phyloP scores from a whole-genome alignment of 2,329 filamentous ascomycete species.

The Xylaria sp. region DNA sequence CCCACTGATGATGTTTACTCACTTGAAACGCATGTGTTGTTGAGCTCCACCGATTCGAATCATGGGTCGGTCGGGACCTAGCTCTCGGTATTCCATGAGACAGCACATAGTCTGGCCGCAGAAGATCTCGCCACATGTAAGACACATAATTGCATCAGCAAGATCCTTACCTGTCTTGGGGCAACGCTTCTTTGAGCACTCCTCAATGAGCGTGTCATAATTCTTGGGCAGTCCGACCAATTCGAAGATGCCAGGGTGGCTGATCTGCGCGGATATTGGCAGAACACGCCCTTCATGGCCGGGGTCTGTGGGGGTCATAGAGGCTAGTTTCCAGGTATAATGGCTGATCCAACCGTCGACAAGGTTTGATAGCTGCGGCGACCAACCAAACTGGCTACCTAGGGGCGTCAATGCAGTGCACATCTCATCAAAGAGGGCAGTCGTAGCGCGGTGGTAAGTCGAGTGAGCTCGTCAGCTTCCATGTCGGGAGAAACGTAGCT shows the following conservation, averaged over 20 bases:
- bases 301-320: not conserved
- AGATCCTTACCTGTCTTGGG: conserved; percentile 91
- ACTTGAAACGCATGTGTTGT: conserved; percentile 83
- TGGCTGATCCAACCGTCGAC: conserved; percentile 77
- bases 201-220: conserved; percentile 91
- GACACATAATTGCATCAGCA: conserved; percentile 86
- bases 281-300: conserved; percentile 27
- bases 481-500: conserved; percentile 67
- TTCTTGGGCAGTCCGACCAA: conserved; percentile 90
- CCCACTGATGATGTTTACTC: conserved; percentile 46
- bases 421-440: conserved; percentile 82
- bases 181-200: conserved; percentile 82
- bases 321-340: conserved; percentile 48
- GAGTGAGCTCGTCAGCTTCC: conserved; percentile 78
- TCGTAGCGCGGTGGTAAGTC: conserved; percentile 76
- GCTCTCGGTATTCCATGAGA: conserved; percentile 64
- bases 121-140: conserved; percentile 96
- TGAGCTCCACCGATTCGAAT: conserved; percentile 79
- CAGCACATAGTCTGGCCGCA: conserved; percentile 95
- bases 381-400: conserved; percentile 55
- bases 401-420: conserved; percentile 64
- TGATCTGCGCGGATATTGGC: conserved; percentile 56
- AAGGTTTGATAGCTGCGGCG: conserved; percentile 51
- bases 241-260: conserved; percentile 92
- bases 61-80: conserved; percentile 45